A percentile compares a stretch with the other conserved stretches of the same genome.
Evolutionary conservation across 139 green algal species (phyloP).

Genomic region (Zygnema circumcarinatum): DNA sequence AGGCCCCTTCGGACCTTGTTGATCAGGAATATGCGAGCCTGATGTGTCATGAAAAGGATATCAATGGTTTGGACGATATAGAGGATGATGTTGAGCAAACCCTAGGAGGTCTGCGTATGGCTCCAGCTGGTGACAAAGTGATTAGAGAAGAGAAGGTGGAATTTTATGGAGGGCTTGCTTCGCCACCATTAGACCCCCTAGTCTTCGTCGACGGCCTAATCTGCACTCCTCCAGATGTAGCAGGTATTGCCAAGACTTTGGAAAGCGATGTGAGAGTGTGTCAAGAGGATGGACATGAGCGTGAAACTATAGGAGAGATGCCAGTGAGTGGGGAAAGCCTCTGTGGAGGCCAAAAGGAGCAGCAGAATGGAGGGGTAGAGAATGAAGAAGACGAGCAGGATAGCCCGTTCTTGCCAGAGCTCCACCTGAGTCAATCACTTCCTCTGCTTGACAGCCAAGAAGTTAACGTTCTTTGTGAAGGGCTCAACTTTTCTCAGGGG

Average conservation of each 20-base stretch:
- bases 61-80: not conserved
- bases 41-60: not conserved
- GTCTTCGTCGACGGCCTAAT: not conserved
- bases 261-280: not conserved
- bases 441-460: not conserved
- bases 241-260: not conserved
- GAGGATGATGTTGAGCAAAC: too few relatives aligned
- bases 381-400: not conserved
- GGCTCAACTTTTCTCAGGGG: not conserved
- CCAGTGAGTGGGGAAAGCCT: not conserved
- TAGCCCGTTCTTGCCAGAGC: not conserved
- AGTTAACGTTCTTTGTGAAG: not conserved
- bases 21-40: not conserved
- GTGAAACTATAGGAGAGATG: not conserved
- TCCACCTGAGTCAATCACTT: not conserved
- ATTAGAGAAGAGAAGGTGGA: not conserved
- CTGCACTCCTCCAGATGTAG: not conserved
- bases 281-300: not conserved
- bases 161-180: not conserved
- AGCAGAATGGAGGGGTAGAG: not conserved
- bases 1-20: too few relatives aligned
- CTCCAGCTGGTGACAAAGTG: not conserved
- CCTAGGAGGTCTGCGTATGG: too few relatives aligned
- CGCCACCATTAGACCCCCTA: not conserved
- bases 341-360: not conserved